Base-by-base conservation (phyloP, 495 filamentous ascomycete species). In the Lindgomyces ingoldianus region DNA sequence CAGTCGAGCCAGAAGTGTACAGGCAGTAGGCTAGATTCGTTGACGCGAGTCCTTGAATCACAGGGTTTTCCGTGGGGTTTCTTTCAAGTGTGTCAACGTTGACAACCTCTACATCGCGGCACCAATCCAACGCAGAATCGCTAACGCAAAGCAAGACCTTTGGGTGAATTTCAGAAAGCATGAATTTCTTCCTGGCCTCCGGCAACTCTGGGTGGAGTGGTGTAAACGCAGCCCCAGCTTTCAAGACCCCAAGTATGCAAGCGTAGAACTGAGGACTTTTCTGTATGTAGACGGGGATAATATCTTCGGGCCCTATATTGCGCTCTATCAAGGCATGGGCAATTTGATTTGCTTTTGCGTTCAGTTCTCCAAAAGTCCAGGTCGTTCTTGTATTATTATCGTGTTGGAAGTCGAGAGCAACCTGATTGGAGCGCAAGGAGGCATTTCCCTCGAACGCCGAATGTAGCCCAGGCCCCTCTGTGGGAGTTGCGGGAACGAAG, bases 1-100 rank as follows among this genome's bases (percentile, higher is more conserved):
- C 76, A 21, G 76, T 78, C 4, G 76, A 74, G 55, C 75, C 75
- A 1, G 76, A 77, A 9, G 76, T 78, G 24, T 78, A 78, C 1
- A 78, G 55, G 25, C 76, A 68, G 60, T 78, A 78, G 3, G 76
- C 76, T 6, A 78, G 68, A 50, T 64, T 70, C 14, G 29, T 52
- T 10, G 64, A 22, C 0, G 14, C 26, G 27, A 59, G 55, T 12
- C 25, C 16, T 16, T 12, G n/a, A 21, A 65, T 45, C 2, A 16
- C 10, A 18, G 61, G 64, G 33, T 64, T 71, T 4, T 61, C 9
- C 14, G 57, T 54, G 4, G 60, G 18, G 19, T 47, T 25, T 4
- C 47, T 30, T 24, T 1, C 51, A 45, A 56, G n/a, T 3, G 41
- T 26, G 6, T 29, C 19, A 2, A 62, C 59, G 53, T 71, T 39